These are phyloP conservation scores for Uronychia binucleata DNA, from an alignment of 73 alveolate genomes.

Conservation along the genomic window DNA sequence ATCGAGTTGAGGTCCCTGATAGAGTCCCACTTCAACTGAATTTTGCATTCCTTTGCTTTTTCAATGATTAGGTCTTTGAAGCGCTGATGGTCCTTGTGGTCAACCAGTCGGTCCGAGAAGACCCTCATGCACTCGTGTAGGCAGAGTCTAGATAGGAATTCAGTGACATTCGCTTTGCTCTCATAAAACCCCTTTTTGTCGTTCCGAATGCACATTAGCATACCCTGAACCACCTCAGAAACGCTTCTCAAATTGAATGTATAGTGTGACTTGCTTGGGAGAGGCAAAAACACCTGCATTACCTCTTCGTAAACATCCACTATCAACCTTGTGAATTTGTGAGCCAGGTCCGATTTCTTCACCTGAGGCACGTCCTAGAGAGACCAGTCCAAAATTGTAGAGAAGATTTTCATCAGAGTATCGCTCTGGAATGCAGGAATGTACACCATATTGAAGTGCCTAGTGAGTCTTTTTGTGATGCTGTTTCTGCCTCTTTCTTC, in stretches of 20 bases:
- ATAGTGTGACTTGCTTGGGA: constrained; percentile 98
- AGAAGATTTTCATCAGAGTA: constrained; percentile 90
- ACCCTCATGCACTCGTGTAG: constrained; percentile 98
- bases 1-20: not conserved
- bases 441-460: constrained; percentile 88
- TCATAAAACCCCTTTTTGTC: not conserved
- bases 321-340: constrained; percentile 71
- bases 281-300: constrained; percentile 91
- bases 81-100: constrained; percentile 44
- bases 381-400: constrained; percentile 87
- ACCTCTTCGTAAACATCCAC: constrained; percentile 73
- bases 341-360: constrained; percentile 58
- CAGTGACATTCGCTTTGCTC: constrained; percentile 87
- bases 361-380: constrained; percentile 91
- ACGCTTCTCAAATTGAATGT: constrained; percentile 97
- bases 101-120: constrained; percentile 87
- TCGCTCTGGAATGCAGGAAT: constrained; percentile 87
- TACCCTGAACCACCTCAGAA: constrained; percentile 97
- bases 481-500: constrained; percentile 99
- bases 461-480: constrained; percentile 96
- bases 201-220: constrained; percentile 77
- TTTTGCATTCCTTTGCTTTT: not conserved
- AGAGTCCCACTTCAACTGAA: no score
- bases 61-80: not conserved
- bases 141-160: constrained; percentile 92